phyloP scores from a whole-genome alignment of 495 filamentous ascomycete genomes.

The Thozetella sp. region DNA sequence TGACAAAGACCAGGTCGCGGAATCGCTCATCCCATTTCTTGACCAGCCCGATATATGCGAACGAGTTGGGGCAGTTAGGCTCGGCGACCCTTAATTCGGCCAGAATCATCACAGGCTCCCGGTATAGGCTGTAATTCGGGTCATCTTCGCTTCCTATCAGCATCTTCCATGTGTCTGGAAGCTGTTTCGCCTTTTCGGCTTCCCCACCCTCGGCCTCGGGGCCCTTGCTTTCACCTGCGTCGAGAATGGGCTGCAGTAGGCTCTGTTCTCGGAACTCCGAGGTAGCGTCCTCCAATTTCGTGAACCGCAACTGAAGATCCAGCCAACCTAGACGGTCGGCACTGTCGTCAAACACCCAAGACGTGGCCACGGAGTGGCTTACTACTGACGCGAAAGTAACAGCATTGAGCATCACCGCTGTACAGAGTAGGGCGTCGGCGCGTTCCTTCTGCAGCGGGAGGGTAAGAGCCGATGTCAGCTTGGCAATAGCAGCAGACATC shows the following conservation, averaged over 20 bases:
- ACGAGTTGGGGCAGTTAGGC: not conserved
- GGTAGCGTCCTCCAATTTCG: constrained; percentile 3
- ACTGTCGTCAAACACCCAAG: constrained; percentile 4
- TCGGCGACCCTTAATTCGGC: constrained; percentile 1
- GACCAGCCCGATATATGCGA: constrained; percentile 1
- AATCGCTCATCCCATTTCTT: not conserved
- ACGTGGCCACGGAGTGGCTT: not conserved
- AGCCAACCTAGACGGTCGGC: constrained; percentile 2
- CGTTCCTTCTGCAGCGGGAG: not conserved
- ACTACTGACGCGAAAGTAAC: constrained; percentile 3
- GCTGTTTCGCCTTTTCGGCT: not conserved
- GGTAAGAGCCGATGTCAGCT: not conserved
- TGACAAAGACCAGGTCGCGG: constrained; percentile 4
- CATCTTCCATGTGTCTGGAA: constrained; percentile 3
- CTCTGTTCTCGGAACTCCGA: not conserved
- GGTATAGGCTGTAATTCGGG: not conserved
- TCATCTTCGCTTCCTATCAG: not conserved
- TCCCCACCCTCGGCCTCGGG: not conserved
- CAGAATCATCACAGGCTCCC: not conserved
- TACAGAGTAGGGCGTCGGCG: constrained; percentile 3
- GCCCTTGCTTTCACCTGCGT: not conserved
- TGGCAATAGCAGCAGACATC: not conserved
- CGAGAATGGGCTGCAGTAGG: constrained; percentile 3
- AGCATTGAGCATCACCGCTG: constrained; percentile 7
- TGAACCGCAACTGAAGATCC: constrained; percentile 1